These are phyloP conservation scores for Eucommia ulmoides DNA, from an alignment of 257 asterid species.

Conservation along the genomic window DNA sequence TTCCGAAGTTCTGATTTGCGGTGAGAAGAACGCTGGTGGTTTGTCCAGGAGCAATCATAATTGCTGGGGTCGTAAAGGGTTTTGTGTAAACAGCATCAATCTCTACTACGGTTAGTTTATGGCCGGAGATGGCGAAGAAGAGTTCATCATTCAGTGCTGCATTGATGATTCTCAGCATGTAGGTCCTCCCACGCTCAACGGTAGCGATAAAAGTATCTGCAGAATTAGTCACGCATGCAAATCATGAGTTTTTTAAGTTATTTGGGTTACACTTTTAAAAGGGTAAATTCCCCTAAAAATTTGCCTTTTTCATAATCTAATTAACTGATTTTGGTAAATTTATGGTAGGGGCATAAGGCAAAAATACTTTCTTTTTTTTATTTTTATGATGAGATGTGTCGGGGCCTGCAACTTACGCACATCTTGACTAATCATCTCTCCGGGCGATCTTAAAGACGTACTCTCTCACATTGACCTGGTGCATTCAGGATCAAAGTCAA, in stretches of 20 bases:
- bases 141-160: slow-evolving; percentile 71
- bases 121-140: slow-evolving; percentile 58
- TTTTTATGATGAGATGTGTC: no score
- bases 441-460: no score
- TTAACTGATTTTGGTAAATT: no score
- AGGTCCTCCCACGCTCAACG: slow-evolving; percentile 53
- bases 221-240: no score
- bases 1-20: slow-evolving; percentile 31
- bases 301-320: not conserved
- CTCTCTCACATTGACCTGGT: no score
- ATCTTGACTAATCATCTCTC: no score
- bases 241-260: no score
- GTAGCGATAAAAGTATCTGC: slow-evolving; percentile 46
- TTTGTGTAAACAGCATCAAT: slow-evolving; percentile 60
- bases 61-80: slow-evolving; percentile 48
- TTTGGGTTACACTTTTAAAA: no score
- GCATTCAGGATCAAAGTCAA: no score
- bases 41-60: slow-evolving; percentile 74
- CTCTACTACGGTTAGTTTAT: slow-evolving; percentile 62
- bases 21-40: slow-evolving; percentile 56
- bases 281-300: not conserved
- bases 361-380: no score
- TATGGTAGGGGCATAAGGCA: no score
- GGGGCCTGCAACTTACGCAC: no score
- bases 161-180: slow-evolving; percentile 65